phyloP scores from a whole-genome alignment of 306 rosid genomes.

The Dryas alaskensis region DNA sequence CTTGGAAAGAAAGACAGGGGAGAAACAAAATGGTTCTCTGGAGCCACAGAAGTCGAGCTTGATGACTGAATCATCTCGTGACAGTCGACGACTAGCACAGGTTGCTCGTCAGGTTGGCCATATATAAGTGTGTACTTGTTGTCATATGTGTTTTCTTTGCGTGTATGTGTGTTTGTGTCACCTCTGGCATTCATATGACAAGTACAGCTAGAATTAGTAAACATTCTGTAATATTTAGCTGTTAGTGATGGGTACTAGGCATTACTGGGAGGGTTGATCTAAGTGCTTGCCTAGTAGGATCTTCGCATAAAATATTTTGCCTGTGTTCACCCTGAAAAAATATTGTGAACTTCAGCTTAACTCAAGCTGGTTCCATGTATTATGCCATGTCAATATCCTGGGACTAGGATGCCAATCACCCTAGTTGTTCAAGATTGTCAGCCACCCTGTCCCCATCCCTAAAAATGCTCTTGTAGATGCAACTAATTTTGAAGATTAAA shows the following conservation, averaged over 20 bases:
- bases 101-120: conserved; percentile 75
- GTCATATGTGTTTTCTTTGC: conserved; percentile 3
- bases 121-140: conserved; percentile 28
- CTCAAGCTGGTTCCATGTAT: not conserved
- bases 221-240: not conserved
- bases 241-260: not conserved
- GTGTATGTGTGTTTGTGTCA: conserved; percentile 15
- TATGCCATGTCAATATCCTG: not conserved
- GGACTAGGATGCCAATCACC: not conserved
- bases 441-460: not conserved
- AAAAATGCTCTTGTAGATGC: not conserved
- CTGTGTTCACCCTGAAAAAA: not conserved
- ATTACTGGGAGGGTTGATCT: not conserved
- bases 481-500: not conserved
- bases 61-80: conserved; percentile 52
- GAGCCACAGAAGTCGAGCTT: conserved; percentile 57
- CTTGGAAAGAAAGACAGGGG: conserved; percentile 39
- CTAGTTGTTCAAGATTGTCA: not conserved
- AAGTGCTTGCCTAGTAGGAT: not conserved
- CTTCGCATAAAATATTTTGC: not conserved
- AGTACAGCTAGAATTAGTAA: not conserved
- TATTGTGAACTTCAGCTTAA: not conserved
- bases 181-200: conserved; percentile 12
- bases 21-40: conserved; percentile 42
- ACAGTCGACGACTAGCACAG: conserved; percentile 57